A percentile compares a stretch with the other conserved stretches of the same genome.
phyloP scores from a whole-genome alignment of 225 moss, liverwort and hornwort species.

The Rhytidiadelphus loreus region DNA sequence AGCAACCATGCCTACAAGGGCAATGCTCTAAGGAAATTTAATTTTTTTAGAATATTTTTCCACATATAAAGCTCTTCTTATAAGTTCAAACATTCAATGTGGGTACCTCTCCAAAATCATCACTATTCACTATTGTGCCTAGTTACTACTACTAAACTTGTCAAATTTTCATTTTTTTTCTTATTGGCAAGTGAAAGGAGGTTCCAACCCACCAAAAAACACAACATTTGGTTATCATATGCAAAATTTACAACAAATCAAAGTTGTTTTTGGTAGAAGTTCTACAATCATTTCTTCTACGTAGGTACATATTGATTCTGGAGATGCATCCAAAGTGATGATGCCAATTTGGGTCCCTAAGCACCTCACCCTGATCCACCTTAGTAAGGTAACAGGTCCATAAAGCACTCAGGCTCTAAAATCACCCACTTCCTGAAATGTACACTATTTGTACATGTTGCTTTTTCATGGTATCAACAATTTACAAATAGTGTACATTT shows the following conservation, averaged over 20 bases:
- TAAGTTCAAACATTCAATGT: neutral
- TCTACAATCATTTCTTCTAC: neutral
- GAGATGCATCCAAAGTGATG: neutral
- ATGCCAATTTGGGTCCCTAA: neutral
- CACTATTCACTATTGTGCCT: fast-evolving
- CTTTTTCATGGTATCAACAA: too few species aligned
- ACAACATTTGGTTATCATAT: fast-evolving
- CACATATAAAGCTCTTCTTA: neutral
- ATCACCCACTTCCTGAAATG: too few species aligned
- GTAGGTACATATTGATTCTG: neutral
- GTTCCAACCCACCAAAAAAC: neutral
- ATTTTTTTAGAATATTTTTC: neutral
- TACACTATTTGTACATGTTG: too few species aligned
- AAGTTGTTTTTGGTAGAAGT: fast-evolving
- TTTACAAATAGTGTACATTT: too few species aligned
- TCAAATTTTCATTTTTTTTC: too few species aligned
- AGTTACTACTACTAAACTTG: neutral
- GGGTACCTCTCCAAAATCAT: fast-evolving
- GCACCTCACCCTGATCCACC: too few species aligned
- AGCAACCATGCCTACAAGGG: too few species aligned
- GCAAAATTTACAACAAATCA: neutral
- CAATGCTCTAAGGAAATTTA: too few species aligned
- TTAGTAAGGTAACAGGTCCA: too few species aligned
- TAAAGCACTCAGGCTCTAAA: too few species aligned
- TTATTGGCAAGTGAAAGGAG: neutral